Evolutionary conservation across 805 yeast genomes (phyloP).

Genomic region (Candida xiaguanensis): DNA sequence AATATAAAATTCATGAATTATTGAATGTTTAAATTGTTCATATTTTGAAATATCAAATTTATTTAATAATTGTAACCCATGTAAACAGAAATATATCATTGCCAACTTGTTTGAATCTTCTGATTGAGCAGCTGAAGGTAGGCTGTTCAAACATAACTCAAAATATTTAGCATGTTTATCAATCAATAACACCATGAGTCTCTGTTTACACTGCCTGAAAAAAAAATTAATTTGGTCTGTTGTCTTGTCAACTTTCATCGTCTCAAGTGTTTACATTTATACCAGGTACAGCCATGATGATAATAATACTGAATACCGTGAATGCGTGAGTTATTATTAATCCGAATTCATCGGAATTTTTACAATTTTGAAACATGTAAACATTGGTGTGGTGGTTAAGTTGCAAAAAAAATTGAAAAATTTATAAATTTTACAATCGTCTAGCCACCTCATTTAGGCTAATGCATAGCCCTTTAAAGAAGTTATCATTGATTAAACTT

Average conservation of each 20-base stretch:
- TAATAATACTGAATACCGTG: too few relatives aligned
- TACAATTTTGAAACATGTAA: too few relatives aligned
- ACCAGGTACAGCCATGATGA: background rate
- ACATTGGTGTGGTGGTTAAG: too few relatives aligned
- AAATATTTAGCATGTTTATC: conserved; percentile 44
- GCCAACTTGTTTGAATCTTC: conserved; percentile 71
- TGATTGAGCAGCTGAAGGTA: conserved; percentile 54
- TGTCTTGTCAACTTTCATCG: background rate
- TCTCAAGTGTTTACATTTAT: background rate
- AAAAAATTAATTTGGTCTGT: background rate
- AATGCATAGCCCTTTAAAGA: background rate
- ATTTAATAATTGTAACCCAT: conserved; percentile 53
- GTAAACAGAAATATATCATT: conserved; percentile 64
- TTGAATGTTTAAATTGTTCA: conserved; percentile 26
- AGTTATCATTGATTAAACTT: background rate
- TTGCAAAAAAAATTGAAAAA: background rate
- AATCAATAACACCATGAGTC: conserved; percentile 12
- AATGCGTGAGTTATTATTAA: background rate
- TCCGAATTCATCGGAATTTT: too few relatives aligned
- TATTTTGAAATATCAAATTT: conserved; percentile 18
- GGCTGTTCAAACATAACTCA: conserved; percentile 46
- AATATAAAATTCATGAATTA: conserved; percentile 45
- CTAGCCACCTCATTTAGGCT: background rate
- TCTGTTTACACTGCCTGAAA: background rate
- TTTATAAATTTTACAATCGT: background rate